Evolutionary conservation across 192 early-diverging fungal genomes (phyloP).

Genomic region (Coemansia sp.): DNA sequence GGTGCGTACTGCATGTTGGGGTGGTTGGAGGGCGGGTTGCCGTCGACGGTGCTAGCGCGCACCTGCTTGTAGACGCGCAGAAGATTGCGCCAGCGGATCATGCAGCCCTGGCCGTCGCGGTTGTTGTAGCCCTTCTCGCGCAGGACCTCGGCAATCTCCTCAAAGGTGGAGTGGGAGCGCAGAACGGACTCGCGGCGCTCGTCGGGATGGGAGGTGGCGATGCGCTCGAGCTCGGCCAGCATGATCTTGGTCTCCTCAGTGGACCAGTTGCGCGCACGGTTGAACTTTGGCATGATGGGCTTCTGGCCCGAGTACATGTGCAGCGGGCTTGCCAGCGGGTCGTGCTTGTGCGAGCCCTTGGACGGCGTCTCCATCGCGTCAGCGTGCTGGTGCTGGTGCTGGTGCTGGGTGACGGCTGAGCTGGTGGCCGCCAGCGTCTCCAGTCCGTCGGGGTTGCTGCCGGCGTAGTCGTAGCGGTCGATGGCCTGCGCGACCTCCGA

Average conservation of each 20-base stretch:
- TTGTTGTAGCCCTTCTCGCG: constrained; percentile 42
- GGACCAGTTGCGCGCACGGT: constrained; percentile 57
- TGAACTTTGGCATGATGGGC: constrained; percentile 58
- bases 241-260: constrained; percentile 53
- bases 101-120: constrained; percentile 56
- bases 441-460: constrained; percentile 44
- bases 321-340: constrained; percentile 20
- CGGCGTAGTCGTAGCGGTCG: constrained; percentile 38
- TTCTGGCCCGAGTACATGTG: constrained; percentile 40
- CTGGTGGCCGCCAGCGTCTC: constrained; percentile 55
- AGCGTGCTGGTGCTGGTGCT: not conserved
- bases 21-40: constrained; percentile 36
- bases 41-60: constrained; percentile 63
- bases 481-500: constrained; percentile 45
- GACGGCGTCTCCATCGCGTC: constrained; percentile 21
- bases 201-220: constrained; percentile 46
- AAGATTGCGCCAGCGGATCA: constrained; percentile 63
- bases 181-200: constrained; percentile 52
- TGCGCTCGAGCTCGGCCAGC: constrained; percentile 52
- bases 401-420: constrained; percentile 46
- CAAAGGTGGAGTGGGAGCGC: constrained; percentile 49
- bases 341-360: constrained; percentile 15
- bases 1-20: constrained; percentile 46
- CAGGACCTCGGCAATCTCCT: constrained; percentile 48
- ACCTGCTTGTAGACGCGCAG: constrained; percentile 81